Conservation (phyloP, 2,329 filamentous ascomycete genomes). For the Sarocladium kiliense region DNA sequence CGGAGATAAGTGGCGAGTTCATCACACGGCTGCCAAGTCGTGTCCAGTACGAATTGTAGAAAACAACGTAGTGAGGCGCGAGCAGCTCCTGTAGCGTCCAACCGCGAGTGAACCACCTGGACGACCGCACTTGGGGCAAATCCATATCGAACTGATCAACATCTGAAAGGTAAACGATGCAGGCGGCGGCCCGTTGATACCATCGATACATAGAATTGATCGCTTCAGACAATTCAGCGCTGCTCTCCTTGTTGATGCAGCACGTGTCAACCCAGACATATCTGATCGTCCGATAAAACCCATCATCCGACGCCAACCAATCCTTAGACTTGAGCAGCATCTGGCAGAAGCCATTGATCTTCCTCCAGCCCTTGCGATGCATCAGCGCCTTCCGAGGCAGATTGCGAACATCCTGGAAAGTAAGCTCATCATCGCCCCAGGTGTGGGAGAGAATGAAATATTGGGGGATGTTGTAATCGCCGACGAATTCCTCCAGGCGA, state of each 20-base stretch:
- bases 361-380: slow-evolving; percentile 16
- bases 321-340: neutral
- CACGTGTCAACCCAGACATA: slow-evolving; percentile 26
- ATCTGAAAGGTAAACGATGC: slow-evolving; percentile 21
- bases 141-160: slow-evolving; percentile 11
- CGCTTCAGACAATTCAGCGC: slow-evolving; percentile 23
- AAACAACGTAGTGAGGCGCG: slow-evolving; percentile 27
- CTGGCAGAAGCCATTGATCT: slow-evolving; percentile 17
- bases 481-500: slow-evolving; percentile 16
- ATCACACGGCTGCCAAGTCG: slow-evolving; percentile 17
- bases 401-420: slow-evolving; percentile 20
- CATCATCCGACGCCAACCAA: neutral
- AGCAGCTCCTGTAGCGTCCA: slow-evolving; percentile 65
- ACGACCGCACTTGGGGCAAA: neutral
- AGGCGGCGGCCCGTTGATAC: slow-evolving; percentile 18
- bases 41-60: slow-evolving; percentile 24
- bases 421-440: slow-evolving; percentile 25
- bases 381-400: neutral
- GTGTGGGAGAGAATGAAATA: slow-evolving; percentile 33
- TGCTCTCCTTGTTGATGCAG: slow-evolving; percentile 21
- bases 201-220: slow-evolving; percentile 22
- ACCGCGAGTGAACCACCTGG: slow-evolving; percentile 34
- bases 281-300: slow-evolving; percentile 8
- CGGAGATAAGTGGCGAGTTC: slow-evolving; percentile 13
- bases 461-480: slow-evolving; percentile 11